Percentiles rank a stretch among this genome's conserved stretches.
phyloP scores from a whole-genome alignment of 306 rosid species.

The Arachis hypogaea region DNA sequence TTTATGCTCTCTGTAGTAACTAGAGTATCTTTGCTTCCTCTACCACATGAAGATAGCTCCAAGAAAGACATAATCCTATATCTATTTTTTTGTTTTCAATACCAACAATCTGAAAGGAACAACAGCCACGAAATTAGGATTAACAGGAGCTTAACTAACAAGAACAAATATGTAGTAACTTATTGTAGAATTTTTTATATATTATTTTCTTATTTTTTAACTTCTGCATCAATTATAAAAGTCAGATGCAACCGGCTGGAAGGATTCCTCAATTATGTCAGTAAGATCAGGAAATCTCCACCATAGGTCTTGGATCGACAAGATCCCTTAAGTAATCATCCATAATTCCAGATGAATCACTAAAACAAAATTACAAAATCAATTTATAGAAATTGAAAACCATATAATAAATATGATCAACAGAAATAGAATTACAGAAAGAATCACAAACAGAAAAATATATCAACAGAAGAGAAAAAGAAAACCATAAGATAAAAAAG shows the following conservation, averaged over 20 bases:
- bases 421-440: no score
- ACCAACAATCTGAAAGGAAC: constrained; percentile 76
- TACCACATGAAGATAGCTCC: constrained; percentile 85
- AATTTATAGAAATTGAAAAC: no score
- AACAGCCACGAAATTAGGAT: constrained; percentile 10
- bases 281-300: constrained; percentile 85
- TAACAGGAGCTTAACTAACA: background rate
- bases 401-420: no score
- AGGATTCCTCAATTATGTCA: constrained; percentile 59
- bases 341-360: no score
- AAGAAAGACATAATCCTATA: constrained; percentile 77
- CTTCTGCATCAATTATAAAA: constrained; percentile 87
- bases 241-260: constrained; percentile 67
- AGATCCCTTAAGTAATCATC: no score
- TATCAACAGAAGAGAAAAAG: no score
- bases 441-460: no score
- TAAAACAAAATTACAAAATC: no score
- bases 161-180: constrained; percentile 25
- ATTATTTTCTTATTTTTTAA: constrained; percentile 27
- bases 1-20: constrained; percentile 70
- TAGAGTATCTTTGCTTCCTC: constrained; percentile 73
- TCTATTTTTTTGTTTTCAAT: constrained; percentile 73
- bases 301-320: no score
- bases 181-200: background rate
- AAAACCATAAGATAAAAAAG: no score